Base-by-base conservation (phyloP, 1,139 yeast species). In the Protomyces arabidopsidicola region DNA sequence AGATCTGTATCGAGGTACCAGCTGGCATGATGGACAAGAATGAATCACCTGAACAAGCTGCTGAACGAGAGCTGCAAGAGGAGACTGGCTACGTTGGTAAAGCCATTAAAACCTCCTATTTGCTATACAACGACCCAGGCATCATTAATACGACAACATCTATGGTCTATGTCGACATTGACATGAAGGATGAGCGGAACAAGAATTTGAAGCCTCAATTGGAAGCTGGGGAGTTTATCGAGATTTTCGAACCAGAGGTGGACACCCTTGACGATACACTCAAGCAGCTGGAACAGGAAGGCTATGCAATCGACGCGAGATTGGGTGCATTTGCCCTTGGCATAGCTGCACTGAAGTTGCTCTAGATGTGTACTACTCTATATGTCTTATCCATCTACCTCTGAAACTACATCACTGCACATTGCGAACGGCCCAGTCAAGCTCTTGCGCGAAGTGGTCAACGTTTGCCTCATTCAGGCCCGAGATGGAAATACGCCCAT, bases 1-100 rank as follows among this genome's bases (percentile, higher is more conserved):
- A 56, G 53, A 51, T 53, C 18, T 64, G 66, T 71, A 84, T 93
- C 68, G 98, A 93, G 74, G 81, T 91, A 71, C 98, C 98, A 0
- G 98, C 98, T 0, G 98, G 98, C 0, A 78, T 93, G 66, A 82
- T 93, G 54, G 98, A 93, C 73, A 90, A 95, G 1, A 81, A 83
- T 60, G 98, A 93, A 72, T 74, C 86, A 1, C 76, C 90, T 48
- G 90, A 86, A 68, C 75, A 82, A 2, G 90, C 97, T 42, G 98
- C 98, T 0, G 80, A 85, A 63, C 81, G 98, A 67, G 98, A 93
- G 74, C 77, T 93, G 67, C 79, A 81, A 62, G 98, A 93, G 74
- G 98, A 93, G 73, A 91, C 98, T 0, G 98, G 98, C 0, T 91
- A 88, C 72, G 77, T 85, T 59, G 93, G 95, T 3, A 84, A 81